Evolutionary conservation across 495 filamentous ascomycete genomes (phyloP), one percentile per base, ranked within the genome.

Genomic region (Aspergillus kassunensis): DNA sequence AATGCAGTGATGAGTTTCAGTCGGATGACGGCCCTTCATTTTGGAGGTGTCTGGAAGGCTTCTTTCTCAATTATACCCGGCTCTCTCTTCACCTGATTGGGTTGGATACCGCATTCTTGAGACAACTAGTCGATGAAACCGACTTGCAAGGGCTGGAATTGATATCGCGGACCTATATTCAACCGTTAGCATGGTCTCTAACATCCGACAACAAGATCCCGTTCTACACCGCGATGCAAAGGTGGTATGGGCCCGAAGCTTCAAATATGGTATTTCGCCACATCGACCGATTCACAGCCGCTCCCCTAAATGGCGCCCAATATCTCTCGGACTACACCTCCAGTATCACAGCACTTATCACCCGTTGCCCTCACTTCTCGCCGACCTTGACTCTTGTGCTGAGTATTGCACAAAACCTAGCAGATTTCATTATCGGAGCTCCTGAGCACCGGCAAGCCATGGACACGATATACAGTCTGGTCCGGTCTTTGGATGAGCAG

Each of bases 21-120:
- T 55, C 63, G 7, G 60, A 69, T 45, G 60, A 65, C 44, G 64
- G 62, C 10, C 49, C 52, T 8, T 60, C 58, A 4, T 41, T 54
- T 15, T 62, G 62, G 56, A 29, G 25, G 4, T 63, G 60, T 34
- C 49, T 75, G 10, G 66, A 73, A 49, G 69, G 71, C 15, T 70
- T 74, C 18, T 54, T 74, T 40, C 40, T 70, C 16, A 54, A 61
- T 35, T 75, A 59, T 48, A 63, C 63, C 25, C 62, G 58, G 11
- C 56, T 76, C 18, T 51, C 69, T 3, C 43, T 73, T 7, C 72
- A 72, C 27, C 51, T 76, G 15, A 37, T 74, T 20, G 50, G 48
- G n/a, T 46, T 71, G 50, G 73, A 76, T 47, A 68, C 44, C 27
- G 6, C 52, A 9, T 18, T 58, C 13, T 44, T 74, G 40, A 53